phyloP scores from a whole-genome alignment of 1,284 basidiomycete genomes.

The Amylostereum areolatum region DNA sequence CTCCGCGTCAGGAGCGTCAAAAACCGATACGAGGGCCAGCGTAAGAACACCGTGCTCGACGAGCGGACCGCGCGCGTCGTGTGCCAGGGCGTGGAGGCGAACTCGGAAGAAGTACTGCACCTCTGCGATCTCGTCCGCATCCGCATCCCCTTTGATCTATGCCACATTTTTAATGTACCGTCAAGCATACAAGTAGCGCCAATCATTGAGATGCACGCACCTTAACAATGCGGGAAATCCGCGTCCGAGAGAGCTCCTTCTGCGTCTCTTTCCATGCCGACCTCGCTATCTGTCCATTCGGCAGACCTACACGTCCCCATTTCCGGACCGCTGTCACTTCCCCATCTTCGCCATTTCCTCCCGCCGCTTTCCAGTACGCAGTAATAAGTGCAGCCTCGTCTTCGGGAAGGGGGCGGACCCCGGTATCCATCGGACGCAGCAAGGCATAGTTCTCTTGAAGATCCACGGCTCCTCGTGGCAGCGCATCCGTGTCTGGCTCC shows the following conservation, averaged over 20 bases:
- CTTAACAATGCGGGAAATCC: conserved; percentile 13
- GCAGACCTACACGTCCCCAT: conserved; percentile 12
- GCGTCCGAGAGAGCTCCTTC: background rate
- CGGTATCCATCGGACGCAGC: background rate
- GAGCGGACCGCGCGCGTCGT: too few species aligned
- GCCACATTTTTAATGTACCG: too few species aligned
- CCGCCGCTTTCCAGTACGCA: too few species aligned
- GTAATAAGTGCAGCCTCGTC: background rate
- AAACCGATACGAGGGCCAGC: conserved; percentile 10
- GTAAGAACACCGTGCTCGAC: background rate
- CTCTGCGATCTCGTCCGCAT: too few species aligned
- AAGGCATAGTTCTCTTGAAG: background rate
- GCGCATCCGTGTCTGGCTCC: background rate
- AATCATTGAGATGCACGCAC: conserved; percentile 8
- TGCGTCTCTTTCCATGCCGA: conserved; percentile 13
- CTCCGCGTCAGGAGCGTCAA: background rate
- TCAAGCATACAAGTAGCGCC: too few species aligned
- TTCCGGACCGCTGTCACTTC: background rate
- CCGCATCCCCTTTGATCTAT: too few species aligned
- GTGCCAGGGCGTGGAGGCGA: background rate
- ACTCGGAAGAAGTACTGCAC: conserved; percentile 2
- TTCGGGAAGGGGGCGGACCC: background rate
- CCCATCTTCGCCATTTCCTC: background rate
- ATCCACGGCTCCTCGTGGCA: conserved; percentile 2
- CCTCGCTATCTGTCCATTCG: conserved; percentile 13